phyloP scores from a whole-genome alignment of 2,329 filamentous ascomycete species.

The Penicillium oxalicum region DNA sequence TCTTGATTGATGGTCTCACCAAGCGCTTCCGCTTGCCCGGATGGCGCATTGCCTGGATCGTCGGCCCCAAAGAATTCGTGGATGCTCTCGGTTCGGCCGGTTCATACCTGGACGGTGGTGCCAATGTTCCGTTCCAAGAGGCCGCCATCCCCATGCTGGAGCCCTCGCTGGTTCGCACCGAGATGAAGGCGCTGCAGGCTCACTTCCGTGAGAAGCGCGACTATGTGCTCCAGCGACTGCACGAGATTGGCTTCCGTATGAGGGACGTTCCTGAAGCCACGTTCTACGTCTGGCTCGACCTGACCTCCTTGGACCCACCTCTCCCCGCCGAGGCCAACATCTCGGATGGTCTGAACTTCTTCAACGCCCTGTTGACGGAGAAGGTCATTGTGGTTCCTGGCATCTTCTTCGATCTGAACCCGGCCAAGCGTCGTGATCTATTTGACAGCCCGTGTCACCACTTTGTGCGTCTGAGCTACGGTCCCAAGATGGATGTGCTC shows the following conservation, averaged over 20 bases:
- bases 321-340: conserved; percentile 61
- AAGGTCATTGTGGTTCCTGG: conserved; percentile 95
- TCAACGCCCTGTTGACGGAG: conserved; percentile 85
- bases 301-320: conserved; percentile 45
- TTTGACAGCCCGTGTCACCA: conserved; percentile 95
- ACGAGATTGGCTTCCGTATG: conserved; percentile 80
- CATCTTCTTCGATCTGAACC: conserved; percentile 97
- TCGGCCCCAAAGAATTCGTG: conserved; percentile 95
- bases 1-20: conserved; percentile 91
- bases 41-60: conserved; percentile 94
- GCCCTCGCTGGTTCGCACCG: conserved; percentile 67
- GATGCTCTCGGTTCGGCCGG: conserved; percentile 87
- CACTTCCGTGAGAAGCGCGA: conserved; percentile 94
- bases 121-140: conserved; percentile 93
- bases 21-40: conserved; percentile 95
- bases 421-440: conserved; percentile 77
- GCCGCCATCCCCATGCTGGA: conserved; percentile 92
- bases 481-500: conserved; percentile 71
- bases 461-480: conserved; percentile 80
- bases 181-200: conserved; percentile 82
- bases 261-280: conserved; percentile 82
- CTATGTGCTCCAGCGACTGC: conserved; percentile 73
- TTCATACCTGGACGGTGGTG: conserved; percentile 88
- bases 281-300: conserved; percentile 81
- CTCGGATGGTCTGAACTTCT: conserved; percentile 92